Evolutionary conservation across 306 rosid species (phyloP), one percentile per base, ranked within the genome.

Genomic region (Sindora glabra): DNA sequence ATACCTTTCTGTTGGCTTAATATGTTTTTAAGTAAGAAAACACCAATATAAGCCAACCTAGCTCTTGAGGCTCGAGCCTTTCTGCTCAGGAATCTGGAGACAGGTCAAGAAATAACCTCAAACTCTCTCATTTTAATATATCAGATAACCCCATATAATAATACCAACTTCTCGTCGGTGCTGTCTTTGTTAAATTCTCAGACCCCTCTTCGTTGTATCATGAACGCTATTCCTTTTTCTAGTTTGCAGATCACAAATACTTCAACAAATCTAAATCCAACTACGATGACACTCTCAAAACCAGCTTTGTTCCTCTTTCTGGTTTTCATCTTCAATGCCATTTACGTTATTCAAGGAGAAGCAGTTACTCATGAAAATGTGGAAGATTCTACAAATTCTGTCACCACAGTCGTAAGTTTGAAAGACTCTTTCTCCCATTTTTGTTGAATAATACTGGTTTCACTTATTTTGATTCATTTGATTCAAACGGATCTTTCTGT

Each of bases 21-120:
- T 41, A 70, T 59, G 56, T 54, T 59, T n/a, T 63, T 48, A 68
- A 59, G 48, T 65, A 53, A 64, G 72, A 79, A 81, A 62, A 57
- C 45, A 61, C 77, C 85, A 71, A 79, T 65, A 69, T 36, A 65
- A 71, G 84, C 78, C 89, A 82, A 72, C 86, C 81, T 79, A 77
- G 64, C 45, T 60, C 79, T 74, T 64, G 89, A 63, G 56, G 60
- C 1, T 60, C 73, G 89, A 79, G 89, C 82, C n/a, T 56, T 82
- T 56, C 23, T 77, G 94, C 77, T 42, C 17, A 65, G 80, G 84
- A 81, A 79, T 81, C 82, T 49, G 62, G 69, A 67, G 82, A 85
- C 94, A 77, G 72, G 58, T 69, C 79, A 79, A 69, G 68, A 69
- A 70, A 30, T 30, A 70, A 70, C 54, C 68, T 71, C 36, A 65